A percentile compares a stretch with the other conserved stretches of the same genome.
These are phyloP conservation scores for Fusarium sp. DNA, from an alignment of 2,329 filamentous ascomycete species.

Conservation along the genomic window DNA sequence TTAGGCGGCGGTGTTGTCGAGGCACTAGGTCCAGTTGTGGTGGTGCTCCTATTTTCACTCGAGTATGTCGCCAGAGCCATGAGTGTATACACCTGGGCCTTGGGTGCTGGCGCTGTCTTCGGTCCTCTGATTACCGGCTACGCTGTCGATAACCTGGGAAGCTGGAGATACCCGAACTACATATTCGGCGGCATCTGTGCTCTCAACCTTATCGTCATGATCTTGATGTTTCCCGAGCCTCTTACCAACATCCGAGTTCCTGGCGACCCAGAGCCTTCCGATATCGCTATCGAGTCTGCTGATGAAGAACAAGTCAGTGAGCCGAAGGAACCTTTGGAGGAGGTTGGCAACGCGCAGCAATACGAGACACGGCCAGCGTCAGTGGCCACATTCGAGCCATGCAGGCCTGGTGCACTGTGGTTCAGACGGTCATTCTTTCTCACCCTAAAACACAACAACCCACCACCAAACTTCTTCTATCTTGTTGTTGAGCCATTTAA, in stretches of 20 bases:
- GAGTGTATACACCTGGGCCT: not conserved
- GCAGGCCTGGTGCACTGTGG: not conserved
- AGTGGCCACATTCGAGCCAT: not conserved
- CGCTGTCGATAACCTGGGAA: not conserved
- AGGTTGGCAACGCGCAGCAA: not conserved
- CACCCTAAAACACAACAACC: rapidly evolving
- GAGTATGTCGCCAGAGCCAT: not conserved
- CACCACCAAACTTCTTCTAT: not conserved
- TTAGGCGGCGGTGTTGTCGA: not conserved
- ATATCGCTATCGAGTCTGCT: rapidly evolving
- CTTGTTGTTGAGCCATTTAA: not conserved
- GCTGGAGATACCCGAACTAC: not conserved
- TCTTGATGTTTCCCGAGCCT: not conserved
- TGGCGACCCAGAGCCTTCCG: rapidly evolving
- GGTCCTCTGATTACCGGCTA: not conserved
- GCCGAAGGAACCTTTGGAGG: not conserved
- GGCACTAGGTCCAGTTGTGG: not conserved
- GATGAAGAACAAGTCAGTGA: not conserved
- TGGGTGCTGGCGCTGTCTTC: not conserved
- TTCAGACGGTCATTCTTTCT: not conserved
- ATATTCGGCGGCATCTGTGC: not conserved
- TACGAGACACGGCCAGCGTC: not conserved
- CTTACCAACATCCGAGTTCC: not conserved
- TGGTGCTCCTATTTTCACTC: not conserved
- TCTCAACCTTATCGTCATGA: not conserved